Conservation (phyloP, 148 eudicot genomes). For the Rhododendron vialii region DNA sequence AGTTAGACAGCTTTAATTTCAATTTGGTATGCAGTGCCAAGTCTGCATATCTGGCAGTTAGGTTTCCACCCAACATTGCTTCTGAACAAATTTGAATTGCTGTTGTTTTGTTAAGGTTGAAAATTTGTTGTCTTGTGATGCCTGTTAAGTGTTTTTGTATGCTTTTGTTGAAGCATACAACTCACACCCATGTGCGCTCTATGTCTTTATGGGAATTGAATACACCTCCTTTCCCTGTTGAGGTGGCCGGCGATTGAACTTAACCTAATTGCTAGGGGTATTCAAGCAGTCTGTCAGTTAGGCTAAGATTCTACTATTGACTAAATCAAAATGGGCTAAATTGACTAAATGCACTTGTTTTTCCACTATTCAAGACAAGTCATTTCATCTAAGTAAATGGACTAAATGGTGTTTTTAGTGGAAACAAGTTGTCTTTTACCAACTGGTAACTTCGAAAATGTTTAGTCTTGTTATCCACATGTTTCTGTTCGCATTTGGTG, state of each 20-base stretch:
- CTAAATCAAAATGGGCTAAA: too few species aligned
- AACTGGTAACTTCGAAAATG: too few species aligned
- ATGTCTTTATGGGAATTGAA: neutral
- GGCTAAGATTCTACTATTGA: too few species aligned
- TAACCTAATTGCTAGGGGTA: neutral
- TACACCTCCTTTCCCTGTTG: neutral
- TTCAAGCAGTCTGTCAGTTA: neutral
- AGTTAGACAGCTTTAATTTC: neutral
- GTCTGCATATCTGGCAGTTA: neutral
- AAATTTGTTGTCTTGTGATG: neutral
- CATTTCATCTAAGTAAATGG: too few species aligned
- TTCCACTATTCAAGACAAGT: neutral
- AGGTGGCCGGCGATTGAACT: neutral
- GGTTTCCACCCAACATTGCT: neutral
- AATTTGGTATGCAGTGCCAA: neutral
- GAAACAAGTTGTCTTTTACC: neutral
- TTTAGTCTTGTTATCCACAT: neutral
- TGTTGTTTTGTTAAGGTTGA: neutral
- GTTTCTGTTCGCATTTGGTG: neutral
- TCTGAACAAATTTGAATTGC: neutral
- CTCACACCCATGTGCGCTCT: neutral
- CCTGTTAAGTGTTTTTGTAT: neutral
- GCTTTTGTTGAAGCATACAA: neutral
- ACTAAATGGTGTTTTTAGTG: too few species aligned
- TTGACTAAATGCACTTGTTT: too few species aligned